Base-by-base conservation (phyloP, 306 rosid species). In the Prinsepia uniflora region DNA sequence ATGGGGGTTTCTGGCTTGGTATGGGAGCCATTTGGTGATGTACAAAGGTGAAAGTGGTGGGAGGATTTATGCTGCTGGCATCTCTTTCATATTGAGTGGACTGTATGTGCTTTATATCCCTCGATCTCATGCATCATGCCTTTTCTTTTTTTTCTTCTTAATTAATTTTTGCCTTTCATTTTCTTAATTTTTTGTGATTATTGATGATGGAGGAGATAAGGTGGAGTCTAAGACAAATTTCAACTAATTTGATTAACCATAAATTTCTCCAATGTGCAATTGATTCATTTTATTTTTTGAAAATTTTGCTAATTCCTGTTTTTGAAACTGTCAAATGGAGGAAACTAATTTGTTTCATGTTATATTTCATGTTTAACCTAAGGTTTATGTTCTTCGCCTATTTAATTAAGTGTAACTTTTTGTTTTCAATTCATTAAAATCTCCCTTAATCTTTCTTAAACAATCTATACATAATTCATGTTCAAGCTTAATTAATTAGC, bases 1-100 rank as follows among this genome's bases (percentile, higher is more conserved):
- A 60, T 94, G 98, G 98, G 98, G 86, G 20, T 84, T 94, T 76
- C 90, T 94, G 77, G 94, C 98, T 81, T 94, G 98, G 98, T 91
- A 94, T 71, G 98, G 98, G 34, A 91, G 98, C 58, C 96, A 65
- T 78, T 87, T 94, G 90, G 89, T 89, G 13, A 94, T 94, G 96
- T 84, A 83, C 64, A 90, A 81, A 81, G 95, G 84, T 57, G 95
- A 89, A 85, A 94, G 92, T 58, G 97, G 98, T 41, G 98, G 98
- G 50, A 84, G 84, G 70, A 87, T 94, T 72, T 94, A 90, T 78
- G 98, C 97, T 1, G 92, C 98, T 20, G 91, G 88, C 50, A 75
- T 94, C 81, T 81, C 87, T 76, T 94, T 94, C 89, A 81, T 94
- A 5, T 76, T 94, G 85, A 84, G 96, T 78, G 98, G 98, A 83